phyloP scores from a whole-genome alignment of 805 yeast species.

The Yarrowia porcina region DNA sequence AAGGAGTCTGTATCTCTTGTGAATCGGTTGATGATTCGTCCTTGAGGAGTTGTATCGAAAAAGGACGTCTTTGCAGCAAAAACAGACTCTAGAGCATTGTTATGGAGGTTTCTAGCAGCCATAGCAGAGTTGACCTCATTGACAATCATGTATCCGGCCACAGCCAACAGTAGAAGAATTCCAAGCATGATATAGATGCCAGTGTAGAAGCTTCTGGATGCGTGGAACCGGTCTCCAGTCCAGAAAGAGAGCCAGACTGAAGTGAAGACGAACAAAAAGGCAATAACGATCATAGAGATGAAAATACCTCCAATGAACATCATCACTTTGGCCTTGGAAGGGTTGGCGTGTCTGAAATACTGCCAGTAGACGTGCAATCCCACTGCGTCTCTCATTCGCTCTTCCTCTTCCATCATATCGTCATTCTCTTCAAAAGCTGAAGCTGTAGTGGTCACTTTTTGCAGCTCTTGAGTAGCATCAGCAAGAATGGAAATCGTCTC shows the following conservation, averaged over 20 bases:
- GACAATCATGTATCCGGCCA: constrained; percentile 44
- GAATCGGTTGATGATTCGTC: constrained; percentile 78
- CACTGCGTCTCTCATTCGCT: constrained; percentile 27
- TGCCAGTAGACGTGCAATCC: constrained; percentile 45
- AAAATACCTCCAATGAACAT: constrained; percentile 47
- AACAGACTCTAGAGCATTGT: constrained; percentile 55
- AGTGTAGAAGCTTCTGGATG: constrained; percentile 58
- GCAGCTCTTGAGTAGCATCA: constrained; percentile 27
- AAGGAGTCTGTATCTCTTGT: constrained; percentile 83
- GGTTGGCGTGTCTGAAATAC: constrained; percentile 54
- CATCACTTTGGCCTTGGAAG: constrained; percentile 32
- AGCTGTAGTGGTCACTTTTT: constrained; percentile 27
- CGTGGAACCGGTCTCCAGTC: constrained; percentile 56
- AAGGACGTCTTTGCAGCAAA: constrained; percentile 78
- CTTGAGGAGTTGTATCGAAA: constrained; percentile 84
- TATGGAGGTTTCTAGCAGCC: constrained; percentile 59
- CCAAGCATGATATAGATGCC: constrained; percentile 56
- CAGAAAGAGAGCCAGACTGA: constrained; percentile 72
- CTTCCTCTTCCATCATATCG: constrained; percentile 26
- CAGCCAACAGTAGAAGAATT: constrained; percentile 52
- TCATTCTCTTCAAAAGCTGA: constrained; percentile 27
- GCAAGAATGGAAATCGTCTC: neutral
- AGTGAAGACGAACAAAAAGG: constrained; percentile 8
- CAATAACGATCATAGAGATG: constrained; percentile 41
- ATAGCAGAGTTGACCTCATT: constrained; percentile 35